Conservation (phyloP, 83 land plant species). For the Larix sibirica region DNA sequence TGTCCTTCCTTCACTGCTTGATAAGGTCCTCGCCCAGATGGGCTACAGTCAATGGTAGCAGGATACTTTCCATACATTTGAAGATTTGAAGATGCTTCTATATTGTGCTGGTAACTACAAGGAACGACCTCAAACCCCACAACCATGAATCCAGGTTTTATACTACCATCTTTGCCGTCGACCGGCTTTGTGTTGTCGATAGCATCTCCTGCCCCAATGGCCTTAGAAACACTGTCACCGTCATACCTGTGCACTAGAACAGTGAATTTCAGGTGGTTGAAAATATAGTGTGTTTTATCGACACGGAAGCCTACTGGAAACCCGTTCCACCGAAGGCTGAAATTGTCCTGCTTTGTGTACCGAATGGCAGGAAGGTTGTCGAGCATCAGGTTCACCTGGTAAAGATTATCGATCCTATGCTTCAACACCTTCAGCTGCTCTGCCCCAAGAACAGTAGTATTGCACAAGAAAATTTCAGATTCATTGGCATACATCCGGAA, state of each 20-base stretch:
- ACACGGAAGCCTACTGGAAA: slow-evolving; percentile 66
- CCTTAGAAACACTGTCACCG: slow-evolving; percentile 54
- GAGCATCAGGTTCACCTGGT: slow-evolving; percentile 82
- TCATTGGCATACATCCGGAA: slow-evolving; percentile 61
- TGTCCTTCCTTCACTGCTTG: slow-evolving; percentile 48
- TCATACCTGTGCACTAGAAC: slow-evolving; percentile 79
- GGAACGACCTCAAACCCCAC: slow-evolving; percentile 74
- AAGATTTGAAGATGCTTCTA: slow-evolving; percentile 24
- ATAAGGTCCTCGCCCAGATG: slow-evolving; percentile 19
- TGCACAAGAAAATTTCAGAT: slow-evolving; percentile 55
- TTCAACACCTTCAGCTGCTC: slow-evolving; percentile 51
- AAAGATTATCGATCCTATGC: slow-evolving; percentile 77
- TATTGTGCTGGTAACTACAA: slow-evolving; percentile 47
- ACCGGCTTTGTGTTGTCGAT: slow-evolving; percentile 47
- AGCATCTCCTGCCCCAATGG: slow-evolving; percentile 74
- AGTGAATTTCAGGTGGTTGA: slow-evolving; percentile 79
- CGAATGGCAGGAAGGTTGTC: slow-evolving; percentile 81
- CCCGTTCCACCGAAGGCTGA: slow-evolving; percentile 66
- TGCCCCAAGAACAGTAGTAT: slow-evolving; percentile 28
- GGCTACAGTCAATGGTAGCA: slow-evolving; percentile 38
- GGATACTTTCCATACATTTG: slow-evolving; percentile 53
- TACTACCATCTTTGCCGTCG: slow-evolving; percentile 9
- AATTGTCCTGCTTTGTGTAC: slow-evolving; percentile 54
- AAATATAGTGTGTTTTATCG: slow-evolving; percentile 48
- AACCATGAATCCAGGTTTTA: slow-evolving; percentile 54